These are phyloP conservation scores for Trypanosoma cruzi DNA, from an alignment of 208 protist species.

Conservation along the genomic window DNA sequence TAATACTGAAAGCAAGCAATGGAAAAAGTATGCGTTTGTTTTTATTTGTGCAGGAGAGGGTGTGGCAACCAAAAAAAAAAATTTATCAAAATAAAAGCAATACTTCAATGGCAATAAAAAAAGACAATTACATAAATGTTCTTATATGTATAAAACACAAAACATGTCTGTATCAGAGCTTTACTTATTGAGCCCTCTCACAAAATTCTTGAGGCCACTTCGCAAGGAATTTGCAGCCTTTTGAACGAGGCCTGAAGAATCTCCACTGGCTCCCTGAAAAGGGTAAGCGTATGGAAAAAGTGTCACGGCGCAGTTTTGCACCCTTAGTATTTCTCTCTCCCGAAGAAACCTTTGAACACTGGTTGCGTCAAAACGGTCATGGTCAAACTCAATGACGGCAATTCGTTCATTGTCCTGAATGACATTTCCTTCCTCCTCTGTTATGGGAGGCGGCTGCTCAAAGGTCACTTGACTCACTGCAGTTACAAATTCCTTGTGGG, in stretches of 20 bases:
- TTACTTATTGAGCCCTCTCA: constrained; percentile 55
- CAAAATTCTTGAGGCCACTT: constrained; percentile 72
- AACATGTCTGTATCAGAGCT: neutral
- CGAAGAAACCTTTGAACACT: constrained; percentile 50
- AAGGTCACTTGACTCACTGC: constrained; percentile 31
- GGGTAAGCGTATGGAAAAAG: constrained; percentile 68
- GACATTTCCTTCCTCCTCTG: constrained; percentile 26
- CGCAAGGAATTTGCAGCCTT: constrained; percentile 66
- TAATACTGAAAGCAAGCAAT: too few relatives aligned
- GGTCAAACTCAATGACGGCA: constrained; percentile 72
- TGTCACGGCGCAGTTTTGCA: constrained; percentile 42
- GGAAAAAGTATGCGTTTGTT: too few relatives aligned
- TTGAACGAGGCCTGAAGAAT: constrained; percentile 41
- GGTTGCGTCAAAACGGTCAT: constrained; percentile 40
- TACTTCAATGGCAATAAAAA: neutral
- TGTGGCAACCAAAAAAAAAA: too few relatives aligned
- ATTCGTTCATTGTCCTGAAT: constrained; percentile 37
- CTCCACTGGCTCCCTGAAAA: constrained; percentile 28
- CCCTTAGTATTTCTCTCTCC: constrained; percentile 33
- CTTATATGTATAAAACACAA: neutral
- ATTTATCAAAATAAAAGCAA: too few relatives aligned
- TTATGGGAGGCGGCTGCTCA: constrained; percentile 15
- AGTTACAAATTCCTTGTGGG: constrained; percentile 28
- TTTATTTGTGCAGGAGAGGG: too few relatives aligned
- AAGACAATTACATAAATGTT: neutral